Conservation (phyloP, 257 asterid genomes). For the Lycium barbarum region DNA sequence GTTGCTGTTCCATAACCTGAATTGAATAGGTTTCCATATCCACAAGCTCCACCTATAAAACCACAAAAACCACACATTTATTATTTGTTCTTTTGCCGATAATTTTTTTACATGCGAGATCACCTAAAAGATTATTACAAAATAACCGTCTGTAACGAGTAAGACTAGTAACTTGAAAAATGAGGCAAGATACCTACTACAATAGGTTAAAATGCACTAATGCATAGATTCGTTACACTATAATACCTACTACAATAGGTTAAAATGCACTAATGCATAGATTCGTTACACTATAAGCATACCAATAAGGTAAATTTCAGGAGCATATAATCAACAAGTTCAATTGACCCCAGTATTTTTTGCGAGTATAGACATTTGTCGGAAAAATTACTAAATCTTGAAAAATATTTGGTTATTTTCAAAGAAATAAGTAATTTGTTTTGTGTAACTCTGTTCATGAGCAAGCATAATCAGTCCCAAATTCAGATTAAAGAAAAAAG, state of each 20-base stretch:
- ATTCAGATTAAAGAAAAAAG: too few species aligned
- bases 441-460: too few species aligned
- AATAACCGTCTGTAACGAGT: not conserved
- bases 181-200: not conserved
- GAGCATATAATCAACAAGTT: not conserved
- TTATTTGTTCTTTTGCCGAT: too few species aligned
- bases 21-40: conserved; percentile 67
- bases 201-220: too few species aligned
- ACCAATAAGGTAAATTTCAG: not conserved
- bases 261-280: not conserved
- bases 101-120: not conserved
- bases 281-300: not conserved
- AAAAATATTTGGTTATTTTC: not conserved
- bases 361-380: not conserved
- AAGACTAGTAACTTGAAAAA: not conserved
- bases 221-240: not conserved
- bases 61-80: too few species aligned
- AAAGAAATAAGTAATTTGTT: not conserved
- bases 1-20: conserved; percentile 77
- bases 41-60: conserved; percentile 79
- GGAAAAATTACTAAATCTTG: not conserved
- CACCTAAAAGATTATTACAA: not conserved
- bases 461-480: too few species aligned
- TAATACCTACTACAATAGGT: not conserved
- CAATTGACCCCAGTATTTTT: not conserved